phyloP scores from a whole-genome alignment of 495 filamentous ascomycete genomes.

The Xylaria venustula region DNA sequence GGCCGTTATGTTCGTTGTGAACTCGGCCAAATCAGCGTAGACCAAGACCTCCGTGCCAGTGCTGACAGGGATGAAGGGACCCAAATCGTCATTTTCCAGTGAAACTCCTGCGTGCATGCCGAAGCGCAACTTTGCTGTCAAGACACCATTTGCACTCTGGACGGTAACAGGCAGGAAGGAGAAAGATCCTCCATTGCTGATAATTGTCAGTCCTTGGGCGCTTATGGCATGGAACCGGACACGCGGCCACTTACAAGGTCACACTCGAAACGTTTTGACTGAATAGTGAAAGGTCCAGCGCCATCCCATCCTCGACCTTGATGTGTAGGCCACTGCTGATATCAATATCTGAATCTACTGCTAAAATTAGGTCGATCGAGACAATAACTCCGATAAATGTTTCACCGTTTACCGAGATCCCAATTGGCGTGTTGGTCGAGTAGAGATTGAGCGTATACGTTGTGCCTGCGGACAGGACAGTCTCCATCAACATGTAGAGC shows the following conservation, averaged over 20 bases:
- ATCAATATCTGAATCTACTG: constrained; percentile 43
- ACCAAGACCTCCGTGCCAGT: constrained; percentile 48
- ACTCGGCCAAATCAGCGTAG: constrained; percentile 53
- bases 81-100: constrained; percentile 22
- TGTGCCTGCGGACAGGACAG: constrained; percentile 37
- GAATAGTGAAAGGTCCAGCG: constrained; percentile 44
- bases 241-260: constrained; percentile 38
- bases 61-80: constrained; percentile 19
- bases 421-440: constrained; percentile 42
- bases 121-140: constrained; percentile 46
- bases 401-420: constrained; percentile 36
- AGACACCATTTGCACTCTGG: constrained; percentile 35
- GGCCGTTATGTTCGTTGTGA: constrained; percentile 48
- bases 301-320: constrained; percentile 46
- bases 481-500: constrained; percentile 51
- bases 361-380: constrained; percentile 48
- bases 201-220: background rate
- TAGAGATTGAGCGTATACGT: constrained; percentile 52
- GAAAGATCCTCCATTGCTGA: constrained; percentile 51
- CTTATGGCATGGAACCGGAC: background rate
- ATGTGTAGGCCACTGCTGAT: constrained; percentile 54
- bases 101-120: constrained; percentile 45
- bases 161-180: constrained; percentile 57
- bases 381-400: constrained; percentile 43
- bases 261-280: constrained; percentile 43